A percentile compares a stretch with the other conserved stretches of the same genome.
Evolutionary conservation across 2,329 filamentous ascomycete species (phyloP).

Genomic region (Colletotrichum sp.): DNA sequence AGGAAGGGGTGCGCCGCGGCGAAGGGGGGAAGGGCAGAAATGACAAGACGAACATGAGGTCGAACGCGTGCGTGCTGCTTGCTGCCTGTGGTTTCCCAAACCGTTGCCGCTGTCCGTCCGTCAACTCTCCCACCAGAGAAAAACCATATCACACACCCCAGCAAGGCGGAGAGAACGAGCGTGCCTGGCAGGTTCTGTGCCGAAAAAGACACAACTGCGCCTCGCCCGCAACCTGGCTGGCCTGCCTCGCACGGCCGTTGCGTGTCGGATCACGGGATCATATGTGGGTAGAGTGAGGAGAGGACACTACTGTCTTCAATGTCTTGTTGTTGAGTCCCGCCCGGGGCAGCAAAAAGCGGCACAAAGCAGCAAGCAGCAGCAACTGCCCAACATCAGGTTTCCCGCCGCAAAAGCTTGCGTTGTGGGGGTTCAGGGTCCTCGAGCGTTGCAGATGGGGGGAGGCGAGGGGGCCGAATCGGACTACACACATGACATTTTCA

Average conservation of each 20-base stretch:
- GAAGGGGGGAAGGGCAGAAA: not conserved
- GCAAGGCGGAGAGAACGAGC: not conserved
- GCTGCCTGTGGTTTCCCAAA: not conserved
- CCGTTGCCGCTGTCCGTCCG: not conserved
- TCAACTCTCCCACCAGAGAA: not conserved
- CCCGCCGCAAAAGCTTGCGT: not conserved
- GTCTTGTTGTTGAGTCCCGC: not conserved
- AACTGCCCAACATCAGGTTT: not conserved
- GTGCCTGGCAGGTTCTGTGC: conserved; percentile 10
- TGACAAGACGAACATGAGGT: conserved; percentile 22
- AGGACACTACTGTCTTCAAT: not conserved
- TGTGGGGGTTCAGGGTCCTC: conserved; percentile 3
- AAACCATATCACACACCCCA: not conserved
- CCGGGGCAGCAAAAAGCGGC: not conserved
- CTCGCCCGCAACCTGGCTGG: not conserved
- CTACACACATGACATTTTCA: not conserved
- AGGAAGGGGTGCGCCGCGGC: not conserved
- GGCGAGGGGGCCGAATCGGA: not conserved
- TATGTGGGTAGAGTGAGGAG: not conserved
- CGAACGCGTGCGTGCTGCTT: not conserved
- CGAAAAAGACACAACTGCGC: not conserved
- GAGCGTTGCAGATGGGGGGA: not conserved
- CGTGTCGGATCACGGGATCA: not conserved
- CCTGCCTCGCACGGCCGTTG: not conserved
- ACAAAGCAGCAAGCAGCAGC: not conserved